Evolutionary conservation across 371 early-diverging fungal genomes (phyloP), one percentile per base, ranked within the genome.

Genomic region (Zychaea mexicana): DNA sequence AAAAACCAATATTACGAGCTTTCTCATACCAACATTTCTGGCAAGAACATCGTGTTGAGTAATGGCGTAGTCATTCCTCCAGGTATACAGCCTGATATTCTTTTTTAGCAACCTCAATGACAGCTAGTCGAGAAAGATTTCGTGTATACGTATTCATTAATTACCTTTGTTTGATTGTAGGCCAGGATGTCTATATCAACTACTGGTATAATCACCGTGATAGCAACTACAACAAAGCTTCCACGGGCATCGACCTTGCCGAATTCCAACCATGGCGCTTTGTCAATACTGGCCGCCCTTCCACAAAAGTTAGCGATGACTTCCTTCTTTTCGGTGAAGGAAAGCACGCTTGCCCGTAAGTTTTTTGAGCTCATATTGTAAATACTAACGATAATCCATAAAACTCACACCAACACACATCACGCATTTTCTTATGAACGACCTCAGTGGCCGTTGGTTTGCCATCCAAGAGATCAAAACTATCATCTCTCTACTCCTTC

Each of bases 291-390:
- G 52, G 73, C 21, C 79, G 76, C 56, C 45, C 70, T 1, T 71
- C 82, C 0, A 78, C 76, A 30, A 81, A 80, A 57, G 66, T 82
- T 38, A 70, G 73, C 2, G 58, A 65, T 1, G 80, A 82, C 27
- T 80, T 67, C 53, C 27, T 84, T 5, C 4, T 65, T 7, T 88
- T 86, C 63, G 88, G 88, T 27, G 68, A 83, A 65, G 88, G 88
- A 64, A 80, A 70, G 62, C 70, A 70, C 28, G 70, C 70, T 21
- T 70, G 70, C 52, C 70, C 70, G 54, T 39, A 42, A 58, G 45
- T 58, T 30, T 15, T 33, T 38, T 32, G 2, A 32, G n/a, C 4
- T 42, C 12, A 33, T 33, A 33, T 33, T 33, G 8, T 33, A 8
- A 8, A 36, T 36, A 36, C 36, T 36, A 36, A 10, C 15, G 36